Conservation (phyloP, 495 filamentous ascomycete species). For the Barbatosphaeria neglecta region DNA sequence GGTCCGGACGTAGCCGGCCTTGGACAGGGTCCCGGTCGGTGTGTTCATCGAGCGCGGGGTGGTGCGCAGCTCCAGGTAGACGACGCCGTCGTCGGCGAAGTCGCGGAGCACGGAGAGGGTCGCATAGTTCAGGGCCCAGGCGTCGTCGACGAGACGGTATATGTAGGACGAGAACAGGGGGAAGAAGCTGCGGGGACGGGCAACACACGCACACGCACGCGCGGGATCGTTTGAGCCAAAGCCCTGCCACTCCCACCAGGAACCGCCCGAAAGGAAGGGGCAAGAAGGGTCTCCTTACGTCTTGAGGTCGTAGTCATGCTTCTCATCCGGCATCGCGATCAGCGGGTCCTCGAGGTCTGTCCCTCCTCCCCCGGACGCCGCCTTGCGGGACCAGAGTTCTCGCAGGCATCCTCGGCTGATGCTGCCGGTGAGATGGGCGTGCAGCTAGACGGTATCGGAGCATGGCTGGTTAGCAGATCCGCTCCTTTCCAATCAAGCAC, state of each 20-base stretch:
- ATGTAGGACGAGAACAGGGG: constrained; percentile 68
- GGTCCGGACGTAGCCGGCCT: constrained; percentile 50
- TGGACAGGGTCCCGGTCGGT: constrained; percentile 39
- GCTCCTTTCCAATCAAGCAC: too few species aligned
- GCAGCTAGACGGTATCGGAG: constrained; percentile 51
- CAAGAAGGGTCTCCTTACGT: constrained; percentile 46
- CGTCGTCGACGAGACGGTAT: constrained; percentile 56
- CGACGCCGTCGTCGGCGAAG: constrained; percentile 61
- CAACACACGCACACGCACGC: too few species aligned
- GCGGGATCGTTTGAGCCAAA: too few species aligned
- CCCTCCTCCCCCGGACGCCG: constrained; percentile 27
- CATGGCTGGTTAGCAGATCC: too few species aligned
- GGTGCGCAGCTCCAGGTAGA: constrained; percentile 72
- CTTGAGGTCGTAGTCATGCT: constrained; percentile 58
- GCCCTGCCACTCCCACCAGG: too few species aligned
- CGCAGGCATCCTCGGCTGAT: constrained; percentile 67
- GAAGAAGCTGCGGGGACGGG: constrained; percentile 57
- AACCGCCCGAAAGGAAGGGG: too few species aligned
- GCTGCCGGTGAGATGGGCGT: constrained; percentile 74
- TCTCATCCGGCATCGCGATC: constrained; percentile 52
- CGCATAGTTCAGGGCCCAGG: constrained; percentile 43
- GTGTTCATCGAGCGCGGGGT: constrained; percentile 50
- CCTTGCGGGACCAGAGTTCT: constrained; percentile 58
- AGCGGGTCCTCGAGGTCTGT: constrained; percentile 56
- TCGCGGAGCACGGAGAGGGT: constrained; percentile 58